Conservation (phyloP, 2,329 filamentous ascomycete species). For the Davidsoniella neocaledoniae region DNA sequence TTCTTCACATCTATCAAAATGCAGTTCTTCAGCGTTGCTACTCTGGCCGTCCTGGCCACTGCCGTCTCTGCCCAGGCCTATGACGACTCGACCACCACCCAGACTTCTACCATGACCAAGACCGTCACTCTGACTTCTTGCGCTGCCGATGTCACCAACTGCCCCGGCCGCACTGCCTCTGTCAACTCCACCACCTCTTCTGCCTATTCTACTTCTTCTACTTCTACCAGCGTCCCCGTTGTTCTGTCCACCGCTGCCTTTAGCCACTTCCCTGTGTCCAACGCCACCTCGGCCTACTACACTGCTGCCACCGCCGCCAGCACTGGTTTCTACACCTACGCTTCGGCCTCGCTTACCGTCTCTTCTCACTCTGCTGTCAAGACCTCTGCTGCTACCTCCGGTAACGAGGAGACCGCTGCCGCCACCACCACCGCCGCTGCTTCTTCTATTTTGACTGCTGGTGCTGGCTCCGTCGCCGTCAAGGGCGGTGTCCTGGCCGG, state of each 20-base stretch:
- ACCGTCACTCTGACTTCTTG: constrained; percentile 14
- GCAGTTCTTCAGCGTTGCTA: constrained; percentile 11
- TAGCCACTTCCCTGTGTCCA: constrained; percentile 10
- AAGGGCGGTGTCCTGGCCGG: constrained; percentile 12
- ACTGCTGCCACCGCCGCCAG: constrained; percentile 1
- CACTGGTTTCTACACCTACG: constrained; percentile 8
- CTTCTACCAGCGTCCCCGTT: background rate
- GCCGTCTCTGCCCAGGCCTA: constrained; percentile 2
- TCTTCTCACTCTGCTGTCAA: constrained; percentile 6
- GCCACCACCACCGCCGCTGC: background rate
- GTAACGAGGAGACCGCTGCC: background rate
- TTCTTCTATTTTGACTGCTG: constrained; percentile 5
- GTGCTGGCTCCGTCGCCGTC: constrained; percentile 4
- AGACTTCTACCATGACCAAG: constrained; percentile 13
- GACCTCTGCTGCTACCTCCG: background rate
- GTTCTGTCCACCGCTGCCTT: constrained; percentile 1
- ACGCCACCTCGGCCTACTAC: constrained; percentile 7
- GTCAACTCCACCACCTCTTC: background rate
- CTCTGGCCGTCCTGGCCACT: constrained; percentile 9
- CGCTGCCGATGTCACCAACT: constrained; percentile 12
- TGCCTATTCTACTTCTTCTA: background rate
- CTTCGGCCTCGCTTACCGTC: constrained; percentile 7
- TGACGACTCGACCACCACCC: constrained; percentile 11
- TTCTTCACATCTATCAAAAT: constrained; percentile 6
- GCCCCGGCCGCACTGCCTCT: constrained; percentile 8